Base-by-base conservation (phyloP, 2,329 filamentous ascomycete species). In the Sphaerulina vaccinii region DNA sequence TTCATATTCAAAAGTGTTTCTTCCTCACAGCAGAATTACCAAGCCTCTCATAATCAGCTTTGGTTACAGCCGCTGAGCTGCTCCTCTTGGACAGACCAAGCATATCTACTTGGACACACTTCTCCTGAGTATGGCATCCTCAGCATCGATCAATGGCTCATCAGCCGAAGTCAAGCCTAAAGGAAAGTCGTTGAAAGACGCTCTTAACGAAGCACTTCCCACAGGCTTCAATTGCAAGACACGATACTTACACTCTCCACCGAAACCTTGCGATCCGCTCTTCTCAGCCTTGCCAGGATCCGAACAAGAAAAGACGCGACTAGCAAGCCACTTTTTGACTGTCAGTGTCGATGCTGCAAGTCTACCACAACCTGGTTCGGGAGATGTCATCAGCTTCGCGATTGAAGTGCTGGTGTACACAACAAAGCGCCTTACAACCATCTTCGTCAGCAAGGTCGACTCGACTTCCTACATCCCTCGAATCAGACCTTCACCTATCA, bases 391-490 rank as follows among this genome's bases (percentile, higher is more conserved):
- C 5, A 79, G 92, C 7, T 85, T 95, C 52, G 92, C 87, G 13
- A 79, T 99, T 57, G 93, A 99, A 68, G 78, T 96, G 45, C 79
- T 93, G 62, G 81, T 99, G 54, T 99, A 95, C 71, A 87, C 72
- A 0, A 96, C 91, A 0, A 80, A 82, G 39, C 80, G 82, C 62
- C 81, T 90, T 19, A 95, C 87, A 1, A 96, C 88, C 3, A 80
- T 97, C 48, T 99, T 99, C 68, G 86, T 99, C 19, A 92, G 91
- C 57, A 99, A 99, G 71, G 93, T 93, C 42, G 93, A 99, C 73
- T 96, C 93, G 8, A 96, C 92, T 0, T 93, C 95, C 19, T 95
- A 90, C 67, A 74, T 96, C 8, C 80, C 84, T 13, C 80, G 75
- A 60, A 77, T 80, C n/a, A 75, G 79, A 0, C 76, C 81, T 0